A percentile compares a stretch with the other conserved stretches of the same genome.
Evolutionary conservation across 495 filamentous ascomycete genomes (phyloP).

Genomic region (Aspergillus panamensis): DNA sequence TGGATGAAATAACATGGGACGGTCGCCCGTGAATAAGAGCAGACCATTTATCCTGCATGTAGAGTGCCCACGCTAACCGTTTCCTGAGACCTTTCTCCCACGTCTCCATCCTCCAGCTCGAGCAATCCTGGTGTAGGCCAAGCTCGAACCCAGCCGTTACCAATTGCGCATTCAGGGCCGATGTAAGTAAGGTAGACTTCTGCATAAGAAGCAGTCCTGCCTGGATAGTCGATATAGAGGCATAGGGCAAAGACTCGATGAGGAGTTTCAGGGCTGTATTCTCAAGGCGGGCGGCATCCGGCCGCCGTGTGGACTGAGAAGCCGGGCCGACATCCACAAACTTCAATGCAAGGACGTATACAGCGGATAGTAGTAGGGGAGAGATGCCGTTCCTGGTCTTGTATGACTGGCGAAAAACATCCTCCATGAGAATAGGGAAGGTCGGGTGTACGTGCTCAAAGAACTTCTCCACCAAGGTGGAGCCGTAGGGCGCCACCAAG

Average conservation of each 20-base stretch:
- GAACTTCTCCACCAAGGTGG: slow-evolving; percentile 78
- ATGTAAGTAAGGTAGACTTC: slow-evolving; percentile 79
- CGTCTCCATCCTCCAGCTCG: slow-evolving; percentile 50
- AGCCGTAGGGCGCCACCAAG: slow-evolving; percentile 77
- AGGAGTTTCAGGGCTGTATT: slow-evolving; percentile 69
- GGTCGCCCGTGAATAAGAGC: slow-evolving; percentile 54
- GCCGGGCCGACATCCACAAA: slow-evolving; percentile 78
- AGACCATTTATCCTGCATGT: slow-evolving; percentile 61
- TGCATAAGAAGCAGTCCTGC: slow-evolving; percentile 87
- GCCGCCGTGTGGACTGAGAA: slow-evolving; percentile 59
- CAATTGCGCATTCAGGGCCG: slow-evolving; percentile 78
- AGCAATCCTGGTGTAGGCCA: slow-evolving; percentile 56
- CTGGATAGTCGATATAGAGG: slow-evolving; percentile 91
- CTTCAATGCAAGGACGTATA: slow-evolving; percentile 87
- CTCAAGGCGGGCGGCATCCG: slow-evolving; percentile 74
- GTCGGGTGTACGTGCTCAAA: slow-evolving; percentile 84
- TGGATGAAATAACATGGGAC: slow-evolving; percentile 51
- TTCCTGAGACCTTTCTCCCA: slow-evolving; percentile 56
- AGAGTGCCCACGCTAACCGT: slow-evolving; percentile 56
- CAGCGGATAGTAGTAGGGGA: slow-evolving; percentile 77
- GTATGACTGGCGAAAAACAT: slow-evolving; percentile 82
- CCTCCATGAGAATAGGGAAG: slow-evolving; percentile 87
- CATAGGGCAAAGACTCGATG: slow-evolving; percentile 71
- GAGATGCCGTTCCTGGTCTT: slow-evolving; percentile 74
- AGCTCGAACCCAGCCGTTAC: slow-evolving; percentile 54